These are phyloP conservation scores for Kurtzmaniella cleridarum DNA, from an alignment of 805 yeast species.

Conservation along the genomic window DNA sequence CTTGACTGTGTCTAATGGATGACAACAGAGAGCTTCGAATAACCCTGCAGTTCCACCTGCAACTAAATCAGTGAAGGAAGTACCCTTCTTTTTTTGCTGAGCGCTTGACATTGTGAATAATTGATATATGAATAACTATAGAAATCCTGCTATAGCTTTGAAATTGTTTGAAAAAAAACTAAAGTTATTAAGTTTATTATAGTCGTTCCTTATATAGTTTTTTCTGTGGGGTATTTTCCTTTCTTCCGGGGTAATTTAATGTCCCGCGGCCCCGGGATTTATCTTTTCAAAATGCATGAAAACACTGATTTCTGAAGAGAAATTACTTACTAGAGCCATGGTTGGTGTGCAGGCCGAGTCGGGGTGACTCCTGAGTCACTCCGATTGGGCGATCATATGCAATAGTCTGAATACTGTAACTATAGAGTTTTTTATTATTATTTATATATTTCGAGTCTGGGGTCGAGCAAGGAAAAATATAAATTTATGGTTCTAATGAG, in stretches of 20 bases:
- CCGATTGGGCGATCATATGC: no score
- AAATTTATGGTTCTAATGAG: no score
- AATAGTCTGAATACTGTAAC: no score
- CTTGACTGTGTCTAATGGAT: constrained; percentile 95
- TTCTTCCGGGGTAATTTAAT: constrained; percentile 13
- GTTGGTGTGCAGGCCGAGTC: no score
- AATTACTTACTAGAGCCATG: no score
- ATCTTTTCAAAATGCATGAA: background rate
- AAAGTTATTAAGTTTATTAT: background rate
- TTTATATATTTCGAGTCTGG: no score
- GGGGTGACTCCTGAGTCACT: no score
- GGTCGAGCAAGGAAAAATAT: no score
- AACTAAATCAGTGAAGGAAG: constrained; percentile 56
- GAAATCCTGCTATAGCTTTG: constrained; percentile 1
- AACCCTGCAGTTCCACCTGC: constrained; percentile 98
- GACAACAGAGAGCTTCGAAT: constrained; percentile 96
- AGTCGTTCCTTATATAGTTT: constrained; percentile 2
- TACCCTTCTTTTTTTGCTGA: constrained; percentile 26
- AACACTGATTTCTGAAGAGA: no score
- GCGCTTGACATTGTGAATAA: constrained; percentile 8
- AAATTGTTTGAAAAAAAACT: background rate
- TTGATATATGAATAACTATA: constrained; percentile 3
- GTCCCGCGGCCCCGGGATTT: constrained; percentile 9
- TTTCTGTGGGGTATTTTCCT: constrained; percentile 10
- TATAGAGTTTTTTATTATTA: no score